phyloP scores from a whole-genome alignment of 2,329 filamentous ascomycete species.

The Fusarium globosum region DNA sequence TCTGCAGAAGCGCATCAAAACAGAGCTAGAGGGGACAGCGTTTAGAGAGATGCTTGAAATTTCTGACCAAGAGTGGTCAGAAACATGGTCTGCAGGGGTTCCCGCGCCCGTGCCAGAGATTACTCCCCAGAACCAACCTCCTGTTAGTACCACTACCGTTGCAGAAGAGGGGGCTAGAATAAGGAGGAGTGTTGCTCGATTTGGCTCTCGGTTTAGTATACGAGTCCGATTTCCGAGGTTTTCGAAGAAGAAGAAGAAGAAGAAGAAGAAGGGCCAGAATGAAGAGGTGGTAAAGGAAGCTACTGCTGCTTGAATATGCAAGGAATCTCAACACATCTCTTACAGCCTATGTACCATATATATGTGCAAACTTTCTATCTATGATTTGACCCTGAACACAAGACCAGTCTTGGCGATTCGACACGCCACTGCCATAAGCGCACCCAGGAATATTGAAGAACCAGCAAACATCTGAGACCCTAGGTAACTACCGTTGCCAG shows the following conservation, averaged over 20 bases:
- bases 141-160: neutral
- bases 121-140: neutral
- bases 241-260: neutral
- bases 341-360: fast-evolving
- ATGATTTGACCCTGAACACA: constrained; percentile 20
- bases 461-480: constrained; percentile 43
- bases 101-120: neutral
- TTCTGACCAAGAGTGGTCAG: neutral
- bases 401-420: constrained; percentile 33
- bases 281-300: neutral
- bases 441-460: constrained; percentile 37
- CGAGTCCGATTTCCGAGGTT: neutral
- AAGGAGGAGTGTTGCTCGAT: neutral
- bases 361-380: neutral
- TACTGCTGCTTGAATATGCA: no score
- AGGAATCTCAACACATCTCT: no score
- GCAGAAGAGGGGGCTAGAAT: neutral
- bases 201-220: neutral
- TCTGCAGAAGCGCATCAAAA: neutral
- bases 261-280: neutral
- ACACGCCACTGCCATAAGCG: constrained; percentile 31
- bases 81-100: neutral
- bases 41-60: neutral
- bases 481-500: constrained; percentile 27
- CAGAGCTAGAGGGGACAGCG: fast-evolving